phyloP scores from a whole-genome alignment of 352 stramenopile genomes.

The Globisporangium abappressorium region DNA sequence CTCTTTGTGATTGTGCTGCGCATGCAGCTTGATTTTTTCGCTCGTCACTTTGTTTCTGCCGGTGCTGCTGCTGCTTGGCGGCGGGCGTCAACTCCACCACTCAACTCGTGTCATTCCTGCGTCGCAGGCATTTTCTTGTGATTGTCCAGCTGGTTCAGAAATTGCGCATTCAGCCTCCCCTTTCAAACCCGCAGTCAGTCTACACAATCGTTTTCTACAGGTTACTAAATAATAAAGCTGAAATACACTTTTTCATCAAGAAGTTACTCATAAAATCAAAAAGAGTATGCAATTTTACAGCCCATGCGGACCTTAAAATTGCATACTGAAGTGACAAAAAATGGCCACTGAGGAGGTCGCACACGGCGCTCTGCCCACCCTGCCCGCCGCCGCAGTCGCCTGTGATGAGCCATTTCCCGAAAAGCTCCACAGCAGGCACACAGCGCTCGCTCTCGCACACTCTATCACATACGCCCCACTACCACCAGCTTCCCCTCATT shows the following conservation, averaged over 20 bases:
- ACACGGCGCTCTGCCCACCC: no score
- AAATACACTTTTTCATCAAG: not conserved
- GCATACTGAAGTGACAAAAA: slow-evolving; percentile 14
- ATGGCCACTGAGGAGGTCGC: slow-evolving; percentile 4
- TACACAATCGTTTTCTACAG: not conserved
- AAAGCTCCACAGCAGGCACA: slow-evolving; percentile 9
- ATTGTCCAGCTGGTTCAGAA: slow-evolving; percentile 6
- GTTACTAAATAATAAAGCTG: not conserved
- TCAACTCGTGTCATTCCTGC: not conserved
- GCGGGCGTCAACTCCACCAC: not conserved
- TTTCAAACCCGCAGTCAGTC: not conserved
- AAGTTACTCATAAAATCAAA: not conserved
- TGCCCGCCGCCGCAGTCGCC: not conserved
- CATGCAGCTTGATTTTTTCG: not conserved
- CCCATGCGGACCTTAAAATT: not conserved
- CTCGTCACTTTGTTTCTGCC: slow-evolving; percentile 2
- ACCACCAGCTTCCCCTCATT: not conserved
- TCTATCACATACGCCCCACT: not conserved
- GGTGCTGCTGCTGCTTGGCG: not conserved
- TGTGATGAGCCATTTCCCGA: slow-evolving; percentile 11
- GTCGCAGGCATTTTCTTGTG: slow-evolving; percentile 32
- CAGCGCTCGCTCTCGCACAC: not conserved
- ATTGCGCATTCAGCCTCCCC: slow-evolving; percentile 22
- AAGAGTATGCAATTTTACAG: not conserved
- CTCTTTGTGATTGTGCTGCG: not conserved